phyloP scores from a whole-genome alignment of 345 rosid species.

The Hypericum perforatum region DNA sequence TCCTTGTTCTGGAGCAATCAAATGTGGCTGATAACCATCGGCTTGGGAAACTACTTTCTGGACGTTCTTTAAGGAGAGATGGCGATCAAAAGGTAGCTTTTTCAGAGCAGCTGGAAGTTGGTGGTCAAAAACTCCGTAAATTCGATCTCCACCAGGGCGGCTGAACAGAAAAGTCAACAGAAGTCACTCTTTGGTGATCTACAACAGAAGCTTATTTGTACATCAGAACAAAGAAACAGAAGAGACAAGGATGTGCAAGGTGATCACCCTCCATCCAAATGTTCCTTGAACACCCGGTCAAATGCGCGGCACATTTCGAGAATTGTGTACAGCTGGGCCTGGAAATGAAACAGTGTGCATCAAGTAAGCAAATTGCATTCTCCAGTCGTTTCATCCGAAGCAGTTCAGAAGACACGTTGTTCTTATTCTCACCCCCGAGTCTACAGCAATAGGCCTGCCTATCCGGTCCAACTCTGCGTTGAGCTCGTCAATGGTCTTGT shows the following conservation, averaged over 20 bases:
- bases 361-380: conserved; percentile 9
- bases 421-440: conserved; percentile 78
- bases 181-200: conserved; percentile 2
- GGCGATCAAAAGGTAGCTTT: conserved; percentile 94
- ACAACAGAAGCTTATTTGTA: neutral
- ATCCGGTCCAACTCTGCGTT: conserved; percentile 95
- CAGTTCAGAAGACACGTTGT: neutral
- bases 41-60: conserved; percentile 96
- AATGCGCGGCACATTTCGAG: conserved; percentile 94
- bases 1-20: conserved; percentile 99
- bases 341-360: conserved; percentile 15
- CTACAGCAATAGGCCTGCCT: conserved; percentile 93
- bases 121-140: conserved; percentile 94
- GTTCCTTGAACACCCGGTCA: conserved; percentile 96
- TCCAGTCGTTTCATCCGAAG: neutral
- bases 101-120: conserved; percentile 96
- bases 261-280: conserved; percentile 96
- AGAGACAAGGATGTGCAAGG: neutral
- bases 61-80: conserved; percentile 87
- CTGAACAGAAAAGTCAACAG: conserved; percentile 23
- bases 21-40: conserved; percentile 99
- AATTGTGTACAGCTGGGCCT: conserved; percentile 96
- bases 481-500: conserved; percentile 91
- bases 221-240: conserved; percentile 7
- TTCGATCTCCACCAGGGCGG: conserved; percentile 96